phyloP scores from a whole-genome alignment of 305 asterid species.

The Fraxinus dipetala region DNA sequence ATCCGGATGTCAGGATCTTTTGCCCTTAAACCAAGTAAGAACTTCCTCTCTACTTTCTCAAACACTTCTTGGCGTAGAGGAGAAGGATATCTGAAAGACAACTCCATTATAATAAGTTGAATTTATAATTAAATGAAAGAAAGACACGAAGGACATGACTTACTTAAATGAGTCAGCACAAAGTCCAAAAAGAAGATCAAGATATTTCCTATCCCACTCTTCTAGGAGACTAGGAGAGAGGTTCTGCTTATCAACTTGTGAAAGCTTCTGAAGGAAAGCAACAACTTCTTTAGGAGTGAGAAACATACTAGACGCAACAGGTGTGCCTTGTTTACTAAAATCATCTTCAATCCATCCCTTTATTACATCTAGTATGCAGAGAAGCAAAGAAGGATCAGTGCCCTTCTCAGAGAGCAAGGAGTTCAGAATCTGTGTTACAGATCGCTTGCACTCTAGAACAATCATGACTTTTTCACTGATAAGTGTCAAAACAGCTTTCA shows the following conservation, averaged over 20 bases:
- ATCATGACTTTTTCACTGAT: slow-evolving; percentile 83
- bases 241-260: slow-evolving; percentile 92
- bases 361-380: slow-evolving; percentile 81
- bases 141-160: slow-evolving; percentile 22
- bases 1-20: slow-evolving; percentile 83
- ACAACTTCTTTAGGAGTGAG: slow-evolving; percentile 85
- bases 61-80: slow-evolving; percentile 86
- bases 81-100: slow-evolving; percentile 67
- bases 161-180: slow-evolving; percentile 90
- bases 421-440: slow-evolving; percentile 76
- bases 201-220: slow-evolving; percentile 97
- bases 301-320: slow-evolving; percentile 61
- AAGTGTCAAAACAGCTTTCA: slow-evolving; percentile 79
- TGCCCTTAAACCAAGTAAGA: slow-evolving; percentile 90
- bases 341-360: slow-evolving; percentile 95
- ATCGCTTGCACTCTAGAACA: slow-evolving; percentile 89
- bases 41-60: slow-evolving; percentile 95
- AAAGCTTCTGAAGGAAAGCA: slow-evolving; percentile 94
- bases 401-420: slow-evolving; percentile 89
- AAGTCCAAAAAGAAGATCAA: slow-evolving; percentile 85
- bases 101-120: slow-evolving; percentile 11
- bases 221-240: slow-evolving; percentile 60
- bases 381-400: slow-evolving; percentile 87
- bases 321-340: slow-evolving; percentile 71
- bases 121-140: slow-evolving; percentile 1